phyloP scores from a whole-genome alignment of 352 stramenopile species.

The Stephanocyclus meneghinianus region DNA sequence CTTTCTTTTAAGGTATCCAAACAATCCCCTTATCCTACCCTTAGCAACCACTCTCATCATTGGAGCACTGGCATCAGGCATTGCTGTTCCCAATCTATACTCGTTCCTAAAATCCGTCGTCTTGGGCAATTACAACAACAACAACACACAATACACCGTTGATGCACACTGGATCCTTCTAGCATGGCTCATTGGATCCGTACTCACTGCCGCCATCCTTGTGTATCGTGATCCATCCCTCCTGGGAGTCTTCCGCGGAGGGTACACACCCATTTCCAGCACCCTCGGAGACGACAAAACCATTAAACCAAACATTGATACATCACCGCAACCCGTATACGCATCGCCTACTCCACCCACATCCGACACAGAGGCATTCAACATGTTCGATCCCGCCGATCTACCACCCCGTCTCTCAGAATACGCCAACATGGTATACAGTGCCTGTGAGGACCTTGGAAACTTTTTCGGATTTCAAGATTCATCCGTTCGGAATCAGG shows the following conservation, averaged over 20 bases:
- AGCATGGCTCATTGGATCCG: conserved; percentile 6
- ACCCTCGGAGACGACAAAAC: conserved; percentile 27
- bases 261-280: conserved; percentile 29
- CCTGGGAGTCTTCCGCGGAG: conserved; percentile 4
- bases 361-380: conserved; percentile 61
- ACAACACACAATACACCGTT: conserved; percentile 1
- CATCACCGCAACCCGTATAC: conserved; percentile 28
- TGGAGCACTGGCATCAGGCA: conserved; percentile 16
- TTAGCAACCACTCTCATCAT: conserved; percentile 23
- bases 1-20: conserved; percentile 6
- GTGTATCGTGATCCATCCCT: conserved; percentile 22
- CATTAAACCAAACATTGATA: conserved; percentile 43
- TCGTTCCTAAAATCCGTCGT: conserved; percentile 4
- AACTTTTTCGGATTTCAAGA: conserved; percentile 95
- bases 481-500: conserved; percentile 89
- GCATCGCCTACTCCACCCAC: conserved; percentile 29
- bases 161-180: conserved; percentile 8
- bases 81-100: conserved; percentile 16
- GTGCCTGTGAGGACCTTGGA: conserved; percentile 89
- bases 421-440: conserved; percentile 85
- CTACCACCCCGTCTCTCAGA: conserved; percentile 79
- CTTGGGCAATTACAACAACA: neutral
- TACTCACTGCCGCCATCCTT: conserved; percentile 1
- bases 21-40: conserved; percentile 26
- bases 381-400: conserved; percentile 84